These are phyloP conservation scores for Corylus heterophylla DNA, from an alignment of 306 rosid species.

Conservation along the genomic window DNA sequence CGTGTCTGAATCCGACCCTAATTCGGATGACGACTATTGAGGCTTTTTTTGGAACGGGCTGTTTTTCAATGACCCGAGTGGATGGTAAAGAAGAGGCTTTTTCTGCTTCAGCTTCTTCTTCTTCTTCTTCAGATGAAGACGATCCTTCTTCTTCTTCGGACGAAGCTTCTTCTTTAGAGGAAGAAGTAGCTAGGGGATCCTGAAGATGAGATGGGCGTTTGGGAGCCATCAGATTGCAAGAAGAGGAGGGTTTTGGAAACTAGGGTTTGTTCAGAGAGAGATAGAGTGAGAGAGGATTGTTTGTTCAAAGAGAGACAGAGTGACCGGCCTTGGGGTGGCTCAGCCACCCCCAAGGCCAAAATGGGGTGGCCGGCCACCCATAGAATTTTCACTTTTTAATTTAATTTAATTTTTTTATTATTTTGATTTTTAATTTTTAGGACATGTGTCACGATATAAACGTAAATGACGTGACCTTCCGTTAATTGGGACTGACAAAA, in stretches of 20 bases:
- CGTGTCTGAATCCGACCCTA: constrained; percentile 48
- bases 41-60: constrained; percentile 28
- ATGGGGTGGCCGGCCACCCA: too few species aligned
- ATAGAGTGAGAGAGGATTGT: too few species aligned
- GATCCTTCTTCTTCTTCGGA: constrained; percentile 39
- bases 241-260: constrained; percentile 4
- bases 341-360: too few species aligned
- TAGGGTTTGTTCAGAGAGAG: too few species aligned
- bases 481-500: too few species aligned
- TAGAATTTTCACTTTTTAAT: too few species aligned
- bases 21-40: constrained; percentile 40
- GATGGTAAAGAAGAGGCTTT: constrained; percentile 17
- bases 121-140: constrained; percentile 33
- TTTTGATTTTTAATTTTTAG: too few species aligned
- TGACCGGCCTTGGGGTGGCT: too few species aligned
- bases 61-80: constrained; percentile 19
- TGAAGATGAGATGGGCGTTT: constrained; percentile 65
- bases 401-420: too few species aligned
- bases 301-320: too few species aligned
- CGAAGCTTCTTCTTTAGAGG: constrained; percentile 36
- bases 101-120: constrained; percentile 16
- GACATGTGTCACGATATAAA: too few species aligned
- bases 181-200: constrained; percentile 69
- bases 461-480: too few species aligned
- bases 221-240: constrained; percentile 49